phyloP scores from a whole-genome alignment of 352 stramenopile genomes.

The Phytophthora podocarpi region DNA sequence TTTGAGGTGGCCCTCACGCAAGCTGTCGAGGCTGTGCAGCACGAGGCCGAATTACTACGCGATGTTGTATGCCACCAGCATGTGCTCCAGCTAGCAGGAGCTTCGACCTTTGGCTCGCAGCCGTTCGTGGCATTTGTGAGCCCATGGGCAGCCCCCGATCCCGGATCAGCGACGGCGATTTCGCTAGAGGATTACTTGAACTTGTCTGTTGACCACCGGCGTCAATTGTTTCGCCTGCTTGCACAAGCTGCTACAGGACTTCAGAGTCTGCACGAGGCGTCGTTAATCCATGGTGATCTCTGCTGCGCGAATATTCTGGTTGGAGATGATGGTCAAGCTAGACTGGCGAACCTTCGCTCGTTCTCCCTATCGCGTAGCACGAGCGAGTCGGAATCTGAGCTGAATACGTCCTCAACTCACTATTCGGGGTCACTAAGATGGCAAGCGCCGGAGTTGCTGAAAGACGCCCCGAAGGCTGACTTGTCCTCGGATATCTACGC shows the following conservation, averaged over 20 bases:
- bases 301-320: constrained; percentile 65
- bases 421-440: constrained; percentile 49
- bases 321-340: constrained; percentile 58
- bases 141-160: constrained; percentile 35
- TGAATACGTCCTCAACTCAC: neutral
- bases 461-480: constrained; percentile 12
- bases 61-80: constrained; percentile 51
- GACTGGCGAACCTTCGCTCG: constrained; percentile 53
- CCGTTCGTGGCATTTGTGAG: constrained; percentile 66
- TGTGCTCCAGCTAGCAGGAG: constrained; percentile 61
- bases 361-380: constrained; percentile 36
- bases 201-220: constrained; percentile 44
- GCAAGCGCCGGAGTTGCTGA: constrained; percentile 57
- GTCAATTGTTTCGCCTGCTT: constrained; percentile 47
- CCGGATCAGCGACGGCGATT: constrained; percentile 31
- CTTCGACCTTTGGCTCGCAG: constrained; percentile 44
- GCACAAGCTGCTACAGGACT: constrained; percentile 54
- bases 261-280: constrained; percentile 57
- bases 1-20: constrained; percentile 12
- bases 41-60: constrained; percentile 48
- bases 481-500: constrained; percentile 65
- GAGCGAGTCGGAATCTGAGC: constrained; percentile 2
- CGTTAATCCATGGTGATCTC: constrained; percentile 56
- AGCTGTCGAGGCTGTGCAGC: constrained; percentile 34
- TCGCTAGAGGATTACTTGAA: constrained; percentile 63